Conservation (phyloP, 148 eudicot genomes). For the Hydrangea macrophylla region DNA sequence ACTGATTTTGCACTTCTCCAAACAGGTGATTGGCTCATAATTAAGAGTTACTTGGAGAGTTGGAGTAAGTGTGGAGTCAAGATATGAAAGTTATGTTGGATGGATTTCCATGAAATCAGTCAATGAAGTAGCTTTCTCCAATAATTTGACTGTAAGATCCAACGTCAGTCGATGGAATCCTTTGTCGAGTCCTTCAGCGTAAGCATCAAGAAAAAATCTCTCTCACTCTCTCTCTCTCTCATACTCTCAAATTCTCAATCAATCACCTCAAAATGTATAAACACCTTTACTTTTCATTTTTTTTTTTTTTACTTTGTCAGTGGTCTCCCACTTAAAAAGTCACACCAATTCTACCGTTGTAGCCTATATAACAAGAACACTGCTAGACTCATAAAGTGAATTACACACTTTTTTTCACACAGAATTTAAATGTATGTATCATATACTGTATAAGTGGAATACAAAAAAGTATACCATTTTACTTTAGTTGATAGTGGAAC, state of each 20-base stretch:
- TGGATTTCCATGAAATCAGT: slow-evolving; percentile 3
- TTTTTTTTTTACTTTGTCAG: not conserved
- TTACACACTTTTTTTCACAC: no score
- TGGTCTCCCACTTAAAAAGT: not conserved
- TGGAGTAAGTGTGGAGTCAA: not conserved
- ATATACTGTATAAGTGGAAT: no score
- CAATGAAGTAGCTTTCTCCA: slow-evolving; percentile 6
- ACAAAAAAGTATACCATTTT: no score
- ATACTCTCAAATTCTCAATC: not conserved
- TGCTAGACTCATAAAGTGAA: no score
- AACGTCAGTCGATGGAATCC: slow-evolving; percentile 10
- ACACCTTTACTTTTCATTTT: not conserved
- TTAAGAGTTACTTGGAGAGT: no score
- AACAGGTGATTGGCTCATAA: no score
- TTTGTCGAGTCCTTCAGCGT: slow-evolving; percentile 16
- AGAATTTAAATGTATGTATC: no score
- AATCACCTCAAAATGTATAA: not conserved
- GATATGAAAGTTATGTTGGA: not conserved
- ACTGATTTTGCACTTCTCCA: no score
- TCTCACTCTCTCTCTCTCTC: slow-evolving; percentile 1
- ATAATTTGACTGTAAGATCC: slow-evolving; percentile 3
- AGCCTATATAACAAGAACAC: no score
- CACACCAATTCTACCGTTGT: not conserved
- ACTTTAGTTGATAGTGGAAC: no score
- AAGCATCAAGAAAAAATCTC: slow-evolving; percentile 7